These are phyloP conservation scores for Aschersonia sp. DNA, from an alignment of 2,329 filamentous ascomycete species.

Conservation along the genomic window DNA sequence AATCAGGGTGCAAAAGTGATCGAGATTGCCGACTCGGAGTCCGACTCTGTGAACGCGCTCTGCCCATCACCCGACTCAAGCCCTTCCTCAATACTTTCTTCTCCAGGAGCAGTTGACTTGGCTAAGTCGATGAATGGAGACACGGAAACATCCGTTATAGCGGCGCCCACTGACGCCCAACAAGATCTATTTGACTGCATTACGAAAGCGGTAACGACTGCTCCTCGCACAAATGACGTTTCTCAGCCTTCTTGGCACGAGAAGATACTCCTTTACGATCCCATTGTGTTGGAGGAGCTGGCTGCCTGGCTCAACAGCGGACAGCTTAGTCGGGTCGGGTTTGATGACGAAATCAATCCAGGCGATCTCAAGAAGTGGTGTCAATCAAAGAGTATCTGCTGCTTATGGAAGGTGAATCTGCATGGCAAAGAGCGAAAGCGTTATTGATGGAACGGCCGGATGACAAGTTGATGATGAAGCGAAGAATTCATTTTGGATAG, in stretches of 20 bases:
- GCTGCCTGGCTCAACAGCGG: slow-evolving; percentile 69
- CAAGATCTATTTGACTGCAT: slow-evolving; percentile 34
- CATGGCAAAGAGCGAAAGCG: slow-evolving; percentile 37
- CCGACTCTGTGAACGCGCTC: slow-evolving; percentile 17
- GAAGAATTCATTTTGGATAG: not conserved
- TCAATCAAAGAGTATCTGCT: slow-evolving; percentile 73
- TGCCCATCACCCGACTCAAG: slow-evolving; percentile 19
- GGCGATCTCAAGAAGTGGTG: slow-evolving; percentile 77
- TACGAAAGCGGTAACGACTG: slow-evolving; percentile 35
- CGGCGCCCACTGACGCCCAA: slow-evolving; percentile 26
- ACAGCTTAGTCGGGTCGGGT: slow-evolving; percentile 45
- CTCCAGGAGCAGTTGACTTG: slow-evolving; percentile 25
- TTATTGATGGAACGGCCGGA: not conserved
- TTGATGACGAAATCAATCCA: slow-evolving; percentile 48
- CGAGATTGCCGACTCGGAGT: slow-evolving; percentile 40
- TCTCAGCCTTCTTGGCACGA: slow-evolving; percentile 63
- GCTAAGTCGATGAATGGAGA: slow-evolving; percentile 28
- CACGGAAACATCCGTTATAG: slow-evolving; percentile 25
- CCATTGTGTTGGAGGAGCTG: slow-evolving; percentile 76
- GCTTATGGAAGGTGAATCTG: slow-evolving; percentile 50
- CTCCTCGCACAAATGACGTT: slow-evolving; percentile 33
- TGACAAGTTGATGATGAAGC: not conserved
- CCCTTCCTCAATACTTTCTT: slow-evolving; percentile 26
- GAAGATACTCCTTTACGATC: slow-evolving; percentile 87
- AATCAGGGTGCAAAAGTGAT: slow-evolving; percentile 7